A percentile compares a stretch with the other conserved stretches of the same genome.
phyloP scores from a whole-genome alignment of 2,329 filamentous ascomycete genomes.

The Pseudocercospora cruenta region DNA sequence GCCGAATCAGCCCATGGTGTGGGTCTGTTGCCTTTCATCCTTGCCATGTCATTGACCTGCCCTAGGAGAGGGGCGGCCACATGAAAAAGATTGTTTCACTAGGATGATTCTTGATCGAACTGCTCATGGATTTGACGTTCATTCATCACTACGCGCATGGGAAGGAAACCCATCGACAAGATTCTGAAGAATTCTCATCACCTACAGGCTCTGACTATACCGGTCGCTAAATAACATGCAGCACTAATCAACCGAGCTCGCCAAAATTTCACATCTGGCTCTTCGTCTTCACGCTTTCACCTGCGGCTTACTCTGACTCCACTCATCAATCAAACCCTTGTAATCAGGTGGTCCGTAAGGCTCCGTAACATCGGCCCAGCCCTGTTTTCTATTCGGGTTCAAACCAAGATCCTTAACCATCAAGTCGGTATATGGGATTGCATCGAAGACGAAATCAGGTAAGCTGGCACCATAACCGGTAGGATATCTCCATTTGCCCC shows the following conservation, averaged over 20 bases:
- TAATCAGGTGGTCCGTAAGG: slow-evolving; percentile 66
- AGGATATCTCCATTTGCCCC: slow-evolving; percentile 70
- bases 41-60: too few species aligned
- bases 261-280: too few species aligned
- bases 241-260: neutral
- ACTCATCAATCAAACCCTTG: slow-evolving; percentile 57
- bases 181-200: neutral
- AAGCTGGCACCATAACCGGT: slow-evolving; percentile 64
- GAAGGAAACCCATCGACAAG: neutral
- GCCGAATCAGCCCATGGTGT: too few species aligned
- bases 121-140: too few species aligned
- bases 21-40: too few species aligned
- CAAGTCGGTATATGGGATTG: slow-evolving; percentile 72
- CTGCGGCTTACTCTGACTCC: slow-evolving; percentile 36
- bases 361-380: slow-evolving; percentile 56
- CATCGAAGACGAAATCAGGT: slow-evolving; percentile 77
- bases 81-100: too few species aligned
- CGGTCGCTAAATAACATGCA: neutral
- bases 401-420: slow-evolving; percentile 69
- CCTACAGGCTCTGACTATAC: neutral
- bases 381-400: slow-evolving; percentile 57
- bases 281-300: slow-evolving; percentile 16
- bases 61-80: too few species aligned
- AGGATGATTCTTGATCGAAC: too few species aligned
- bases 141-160: too few species aligned